Evolutionary conservation across 1,139 yeast genomes (phyloP), one percentile per base, ranked within the genome.

Genomic region (Suhomyces yuchorum): DNA sequence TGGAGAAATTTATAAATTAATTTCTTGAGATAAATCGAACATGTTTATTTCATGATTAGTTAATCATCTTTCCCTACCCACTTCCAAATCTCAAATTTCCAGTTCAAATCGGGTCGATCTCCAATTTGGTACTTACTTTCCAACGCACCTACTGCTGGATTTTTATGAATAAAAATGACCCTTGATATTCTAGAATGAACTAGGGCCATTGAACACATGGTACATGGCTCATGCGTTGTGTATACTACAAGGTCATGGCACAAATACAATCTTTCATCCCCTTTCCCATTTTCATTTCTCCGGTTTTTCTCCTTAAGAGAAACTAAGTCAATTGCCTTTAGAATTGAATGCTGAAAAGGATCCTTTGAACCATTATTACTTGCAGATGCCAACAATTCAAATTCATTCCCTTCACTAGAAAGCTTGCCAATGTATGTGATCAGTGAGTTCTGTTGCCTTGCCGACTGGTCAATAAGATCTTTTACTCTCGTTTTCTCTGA

Each of bases 191-290:
- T 75, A 1, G 98, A 92, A 64, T 95, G 99, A 9, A 92, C 85
- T 33, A 95, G 72, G 0, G 98, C 99, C 99, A 95, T 95, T 8
- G 88, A 71, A 61, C 99, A 95, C 98, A 93, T 95, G 0, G 89
- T 80, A 62, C 99, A 95, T 0, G 99, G 99, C 63, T 95, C 99
- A 62, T 91, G 96, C 0, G 96, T 87, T 1, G 95, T 87, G 60
- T 88, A 91, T 0, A 93, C 91, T 51, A 87, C 84, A 54, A 84
- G 77, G 49, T 83, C 80, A 40, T 85, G 80, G 60, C 98, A 92
- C 8, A 95, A 75, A 61, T 95, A 95, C 17, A 49, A 51, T 19
- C 54, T 51, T 8, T 50, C 54, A 11, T 33, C 46, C 37, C 42
- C 43, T 15, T 14, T 24, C 8, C 54, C 36, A 6, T 38, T 18